Evolutionary conservation across 257 asterid genomes (phyloP), one percentile per base, ranked within the genome.

Genomic region (Verbascum thapsus): DNA sequence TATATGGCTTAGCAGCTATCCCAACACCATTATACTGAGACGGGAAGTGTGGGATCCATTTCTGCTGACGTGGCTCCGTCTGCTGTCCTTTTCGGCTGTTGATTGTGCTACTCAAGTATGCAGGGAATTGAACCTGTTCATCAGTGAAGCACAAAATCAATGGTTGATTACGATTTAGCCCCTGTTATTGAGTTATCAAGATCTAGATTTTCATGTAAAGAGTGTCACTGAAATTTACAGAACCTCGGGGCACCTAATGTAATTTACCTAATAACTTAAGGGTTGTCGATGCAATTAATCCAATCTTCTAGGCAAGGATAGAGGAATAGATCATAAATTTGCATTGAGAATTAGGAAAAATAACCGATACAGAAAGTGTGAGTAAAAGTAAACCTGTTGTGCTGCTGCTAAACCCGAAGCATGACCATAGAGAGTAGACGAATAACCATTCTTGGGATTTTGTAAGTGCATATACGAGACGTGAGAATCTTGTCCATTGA

Each of bases 321-420:
- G 42, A 54, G 30, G 47, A 17, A 43, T 30, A 22, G 12, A 8
- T n/a, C 42, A 16, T 56, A 13, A 1, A 7, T 43, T n/a, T 23
- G 7, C 58, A 15, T 39, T 67, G 23, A n/a, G 50, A 47, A 13
- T 34, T 32, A n/a, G 26, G 8, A 35, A 18, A 50, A n/a, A n/a
- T n/a, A n/a, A n/a, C n/a, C n/a, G n/a, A n/a, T n/a, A n/a, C 43
- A 4, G 18, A 48, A 34, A 56, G 41, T 42, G 26, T 49, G 23
- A 64, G 32, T 40, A n/a, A n/a, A 45, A 58, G 37, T 62, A n/a
- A 66, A 90, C 95, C 95, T 79, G 94, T 57, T 81, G 83, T 54
- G 78, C 45, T 43, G 73, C 56, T 55, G 78, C 61, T 35, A 74
- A 67, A 13, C 80, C 71, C 47, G 88, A 74, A 71, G 69, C 61